Conservation (phyloP, 805 yeast genomes). For the Metahyphopichia silvanorum region DNA sequence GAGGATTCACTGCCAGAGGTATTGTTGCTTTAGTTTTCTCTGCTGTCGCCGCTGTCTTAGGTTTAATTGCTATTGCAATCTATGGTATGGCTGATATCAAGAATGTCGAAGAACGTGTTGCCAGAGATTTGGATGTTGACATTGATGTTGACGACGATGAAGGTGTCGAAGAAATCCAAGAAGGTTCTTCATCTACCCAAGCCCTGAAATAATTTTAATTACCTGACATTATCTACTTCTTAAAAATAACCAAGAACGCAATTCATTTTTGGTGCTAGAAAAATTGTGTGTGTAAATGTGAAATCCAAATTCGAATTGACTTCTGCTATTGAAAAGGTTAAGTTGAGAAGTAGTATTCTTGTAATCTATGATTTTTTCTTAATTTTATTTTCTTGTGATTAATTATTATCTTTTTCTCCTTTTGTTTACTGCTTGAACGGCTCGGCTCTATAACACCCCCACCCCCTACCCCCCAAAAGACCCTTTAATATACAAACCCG, state of each 20-base stretch:
- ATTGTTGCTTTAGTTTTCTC: slow-evolving; percentile 92
- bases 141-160: slow-evolving; percentile 32
- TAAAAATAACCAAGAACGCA: no score
- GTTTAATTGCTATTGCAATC: slow-evolving; percentile 69
- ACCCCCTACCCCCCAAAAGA: slow-evolving; percentile 3
- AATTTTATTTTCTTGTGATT: background rate
- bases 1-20: slow-evolving; percentile 93
- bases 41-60: slow-evolving; percentile 78
- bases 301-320: no score
- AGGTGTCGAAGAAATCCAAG: slow-evolving; percentile 10
- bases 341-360: no score
- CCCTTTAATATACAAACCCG: slow-evolving; percentile 1
- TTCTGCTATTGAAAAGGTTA: background rate
- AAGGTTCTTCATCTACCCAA: slow-evolving; percentile 4
- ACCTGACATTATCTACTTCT: no score
- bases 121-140: slow-evolving; percentile 51
- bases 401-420: no score
- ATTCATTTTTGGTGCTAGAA: slow-evolving; percentile 9
- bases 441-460: slow-evolving; percentile 10
- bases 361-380: background rate
- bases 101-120: slow-evolving; percentile 61
- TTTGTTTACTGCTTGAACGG: slow-evolving; percentile 9
- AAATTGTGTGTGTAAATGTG: slow-evolving; percentile 14
- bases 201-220: no score
- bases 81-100: slow-evolving; percentile 87